Evolutionary conservation across 306 rosid species (phyloP), one percentile per base, ranked within the genome.

Genomic region (Dicorynia guianensis): DNA sequence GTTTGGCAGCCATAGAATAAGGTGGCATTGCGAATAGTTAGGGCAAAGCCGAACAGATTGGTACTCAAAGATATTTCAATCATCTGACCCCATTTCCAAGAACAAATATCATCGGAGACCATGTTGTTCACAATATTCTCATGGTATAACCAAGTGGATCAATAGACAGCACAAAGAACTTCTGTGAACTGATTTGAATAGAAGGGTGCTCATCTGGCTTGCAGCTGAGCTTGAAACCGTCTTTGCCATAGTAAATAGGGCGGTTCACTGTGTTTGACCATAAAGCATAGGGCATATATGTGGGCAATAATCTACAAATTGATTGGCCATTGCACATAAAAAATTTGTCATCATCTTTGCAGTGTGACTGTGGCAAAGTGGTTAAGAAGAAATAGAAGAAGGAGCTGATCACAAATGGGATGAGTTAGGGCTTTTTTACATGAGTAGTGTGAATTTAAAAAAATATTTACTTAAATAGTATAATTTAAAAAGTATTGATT

Each of bases 241-340:
- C 20, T 39, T 71, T 17, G 11, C 83, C 85, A 52, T 85, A 77
- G 0, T 47, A 80, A 77, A 33, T 61, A 5, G 76, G 75, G 57
- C 81, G 54, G 3, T 9, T 58, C 42, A n/a, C n/a, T n/a, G n/a
- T n/a, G n/a, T 47, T 20, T 63, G 85, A 85, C 88, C 85, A 84
- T 47, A 84, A 84, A 56, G 85, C 83, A 55, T 84, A 84, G 36
- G 62, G 70, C 20, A 88, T 67, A 83, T 71, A 40, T 9, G 3
- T 53, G 53, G 80, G 4, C 3, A n/a, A n/a, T n/a, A 0, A 49
- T 9, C 86, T 96, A 39, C 96, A 88, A 14, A 14, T 60, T 83
- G 69, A 89, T 11, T 69, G 13, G 10, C 0, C 11, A 11, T 11
- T 2, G 75, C 95, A 89, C 3, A n/a, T 19, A 9, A 0, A 7